These are phyloP conservation scores for Solanum aculeatissimum DNA, from an alignment of 305 asterid species.

Conservation along the genomic window DNA sequence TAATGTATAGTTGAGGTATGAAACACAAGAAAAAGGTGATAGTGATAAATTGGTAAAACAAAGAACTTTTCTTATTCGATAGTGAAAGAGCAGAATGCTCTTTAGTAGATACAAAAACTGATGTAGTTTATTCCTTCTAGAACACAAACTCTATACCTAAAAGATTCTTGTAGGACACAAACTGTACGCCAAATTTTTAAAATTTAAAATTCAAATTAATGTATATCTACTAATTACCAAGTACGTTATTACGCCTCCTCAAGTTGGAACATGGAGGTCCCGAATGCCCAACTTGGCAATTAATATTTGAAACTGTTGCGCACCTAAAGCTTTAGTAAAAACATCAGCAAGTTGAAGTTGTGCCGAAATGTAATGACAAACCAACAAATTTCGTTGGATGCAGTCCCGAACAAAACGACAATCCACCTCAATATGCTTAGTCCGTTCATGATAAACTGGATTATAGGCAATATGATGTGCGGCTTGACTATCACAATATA, in stretches of 20 bases:
- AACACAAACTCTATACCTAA: background rate
- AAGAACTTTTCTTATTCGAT: background rate
- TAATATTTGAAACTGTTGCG: too few relatives aligned
- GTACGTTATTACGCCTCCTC: too few relatives aligned
- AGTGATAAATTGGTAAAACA: background rate
- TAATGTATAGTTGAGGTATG: background rate
- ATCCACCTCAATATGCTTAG: background rate
- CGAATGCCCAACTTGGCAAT: too few relatives aligned
- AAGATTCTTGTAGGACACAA: background rate
- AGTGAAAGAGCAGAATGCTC: background rate
- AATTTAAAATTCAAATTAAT: too few relatives aligned
- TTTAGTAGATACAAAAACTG: background rate
- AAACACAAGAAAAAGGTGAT: background rate
- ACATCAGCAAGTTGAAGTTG: too few relatives aligned
- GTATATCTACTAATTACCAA: too few relatives aligned
- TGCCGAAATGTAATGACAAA: too few relatives aligned
- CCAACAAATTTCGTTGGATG: too few relatives aligned
- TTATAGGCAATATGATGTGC: background rate
- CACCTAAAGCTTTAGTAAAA: too few relatives aligned
- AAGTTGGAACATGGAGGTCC: too few relatives aligned
- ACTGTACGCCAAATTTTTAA: background rate
- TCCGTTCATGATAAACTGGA: background rate
- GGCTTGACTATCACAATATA: background rate
- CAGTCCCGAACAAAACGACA: too few relatives aligned
- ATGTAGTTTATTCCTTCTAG: background rate